phyloP scores from a whole-genome alignment of 2,329 filamentous ascomycete species.

The Colletotrichum paranaense region DNA sequence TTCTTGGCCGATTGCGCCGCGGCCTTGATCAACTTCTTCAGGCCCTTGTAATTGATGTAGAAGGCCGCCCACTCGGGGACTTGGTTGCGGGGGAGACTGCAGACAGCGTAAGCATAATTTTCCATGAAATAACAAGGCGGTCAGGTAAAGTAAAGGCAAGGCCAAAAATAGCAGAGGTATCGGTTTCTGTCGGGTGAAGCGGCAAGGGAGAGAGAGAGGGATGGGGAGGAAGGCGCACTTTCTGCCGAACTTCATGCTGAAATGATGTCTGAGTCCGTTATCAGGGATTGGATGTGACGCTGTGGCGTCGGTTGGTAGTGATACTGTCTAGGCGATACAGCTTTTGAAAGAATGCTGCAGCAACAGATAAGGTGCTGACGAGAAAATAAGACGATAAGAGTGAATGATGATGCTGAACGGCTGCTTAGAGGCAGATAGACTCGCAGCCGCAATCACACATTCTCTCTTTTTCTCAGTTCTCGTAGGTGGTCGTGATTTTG shows the following conservation, averaged over 20 bases:
- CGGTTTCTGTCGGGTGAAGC: not conserved
- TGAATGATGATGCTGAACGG: not conserved
- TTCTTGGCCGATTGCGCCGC: conserved; percentile 73
- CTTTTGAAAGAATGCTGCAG: not conserved
- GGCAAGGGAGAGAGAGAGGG: not conserved
- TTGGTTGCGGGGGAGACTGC: conserved; percentile 80
- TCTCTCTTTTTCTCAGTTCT: not conserved
- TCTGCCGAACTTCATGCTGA: conserved; percentile 71
- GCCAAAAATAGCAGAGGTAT: not conserved
- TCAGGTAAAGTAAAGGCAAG: not conserved
- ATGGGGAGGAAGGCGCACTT: conserved; percentile 53
- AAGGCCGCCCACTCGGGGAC: conserved; percentile 87
- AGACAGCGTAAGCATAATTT: conserved; percentile 38
- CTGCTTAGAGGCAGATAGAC: conserved; percentile 28
- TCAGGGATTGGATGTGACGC: conserved; percentile 10
- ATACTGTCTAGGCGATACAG: conserved; percentile 4
- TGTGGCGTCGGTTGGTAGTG: conserved; percentile 14
- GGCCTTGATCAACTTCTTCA: conserved; percentile 96
- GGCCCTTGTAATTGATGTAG: conserved; percentile 90
- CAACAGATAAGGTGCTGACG: conserved; percentile 22
- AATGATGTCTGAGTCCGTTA: conserved; percentile 53
- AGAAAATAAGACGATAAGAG: not conserved
- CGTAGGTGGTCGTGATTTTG: not conserved
- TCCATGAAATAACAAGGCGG: conserved; percentile 3
- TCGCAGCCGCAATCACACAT: conserved; percentile 13